Base-by-base conservation (phyloP, 441 rosid species). In the Arabidopsis lyrata region DNA sequence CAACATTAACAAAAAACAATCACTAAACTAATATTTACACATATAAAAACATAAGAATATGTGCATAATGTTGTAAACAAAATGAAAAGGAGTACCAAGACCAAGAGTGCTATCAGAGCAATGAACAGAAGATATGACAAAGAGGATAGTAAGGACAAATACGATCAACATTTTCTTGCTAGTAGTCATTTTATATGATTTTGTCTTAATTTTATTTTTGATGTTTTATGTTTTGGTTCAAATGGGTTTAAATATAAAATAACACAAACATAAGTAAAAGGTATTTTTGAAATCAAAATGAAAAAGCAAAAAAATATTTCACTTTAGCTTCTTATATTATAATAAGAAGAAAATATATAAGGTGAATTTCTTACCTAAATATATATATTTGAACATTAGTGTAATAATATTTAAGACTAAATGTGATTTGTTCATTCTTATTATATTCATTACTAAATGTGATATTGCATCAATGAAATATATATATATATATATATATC, bases 121-220 rank as follows among this genome's bases (percentile, higher is more conserved):
- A n/a, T 44, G 49, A 44, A 44, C 48, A 44, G 48, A 44, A 44
- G 16, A 44, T n/a, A 44, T 44, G 48, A 44, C 48, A 44, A 44
- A 44, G 48, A 44, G 8, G 48, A 44, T 44, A 14, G 48, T 44
- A 44, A 44, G 15, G 15, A 44, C 48, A n/a, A 44, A 44, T n/a
- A 44, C 48, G 18, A 6, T 44, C n/a, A 44, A 6, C 48, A n/a
- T 44, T 44, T n/a, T 44, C 9, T 44, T 44, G 48, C 9, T 44
- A n/a, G 2, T 14, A 44, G 48, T 44, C 48, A 44, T 44, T 44
- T 44, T 44, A 8, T n/a, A 6, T n/a, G 18, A 6, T 44, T 42
- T 39, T 41, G 15, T 38, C 14, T 39, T 4, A 13, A 1, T 39
- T 39, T 12, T 39, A 0, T 12, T 12, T 39, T 4, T 39, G 44